Percentiles rank a stretch among this genome's conserved stretches.
Conservation (phyloP, 495 filamentous ascomycete genomes). For the Hypoxylon subgilvum region DNA sequence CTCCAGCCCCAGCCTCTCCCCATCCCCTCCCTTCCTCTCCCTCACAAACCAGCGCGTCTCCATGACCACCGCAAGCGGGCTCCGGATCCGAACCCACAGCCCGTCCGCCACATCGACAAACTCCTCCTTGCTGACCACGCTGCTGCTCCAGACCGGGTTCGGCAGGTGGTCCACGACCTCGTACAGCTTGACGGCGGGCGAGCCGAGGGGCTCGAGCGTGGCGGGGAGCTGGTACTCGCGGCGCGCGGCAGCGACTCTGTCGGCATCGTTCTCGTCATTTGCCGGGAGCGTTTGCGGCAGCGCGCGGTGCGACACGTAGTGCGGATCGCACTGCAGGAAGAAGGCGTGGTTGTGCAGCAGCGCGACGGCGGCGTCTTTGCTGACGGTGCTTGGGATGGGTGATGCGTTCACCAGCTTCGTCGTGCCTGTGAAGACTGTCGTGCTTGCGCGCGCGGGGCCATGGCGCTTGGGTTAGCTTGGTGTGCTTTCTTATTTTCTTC, state of each 20-base stretch:
- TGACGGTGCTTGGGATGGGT: conserved; percentile 57
- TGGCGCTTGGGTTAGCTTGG: not conserved
- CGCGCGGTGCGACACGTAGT: conserved; percentile 45
- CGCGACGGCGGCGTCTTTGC: conserved; percentile 62
- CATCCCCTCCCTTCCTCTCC: conserved; percentile 18
- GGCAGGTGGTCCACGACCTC: conserved; percentile 42
- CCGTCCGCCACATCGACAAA: conserved; percentile 48
- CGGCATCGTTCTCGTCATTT: conserved; percentile 28
- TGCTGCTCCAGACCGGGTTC: conserved; percentile 51
- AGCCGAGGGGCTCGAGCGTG: conserved; percentile 31
- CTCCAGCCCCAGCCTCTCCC: conserved; percentile 39
- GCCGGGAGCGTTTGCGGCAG: conserved; percentile 8
- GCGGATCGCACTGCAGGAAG: conserved; percentile 53
- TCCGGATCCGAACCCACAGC: conserved; percentile 53
- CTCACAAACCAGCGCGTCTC: conserved; percentile 52
- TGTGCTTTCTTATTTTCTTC: not conserved
- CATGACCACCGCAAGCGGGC: conserved; percentile 53
- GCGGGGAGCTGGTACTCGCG: conserved; percentile 50
- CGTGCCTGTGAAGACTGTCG: conserved; percentile 48
- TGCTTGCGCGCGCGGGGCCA: not conserved
- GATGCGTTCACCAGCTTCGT: conserved; percentile 62
- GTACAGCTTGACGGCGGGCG: conserved; percentile 32
- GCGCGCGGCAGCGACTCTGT: too few species aligned
- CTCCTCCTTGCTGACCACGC: conserved; percentile 55
- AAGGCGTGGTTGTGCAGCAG: conserved; percentile 66